Evolutionary conservation across 768 basidiomycete genomes (phyloP), one percentile per base, ranked within the genome.

Genomic region (Russula sp.): DNA sequence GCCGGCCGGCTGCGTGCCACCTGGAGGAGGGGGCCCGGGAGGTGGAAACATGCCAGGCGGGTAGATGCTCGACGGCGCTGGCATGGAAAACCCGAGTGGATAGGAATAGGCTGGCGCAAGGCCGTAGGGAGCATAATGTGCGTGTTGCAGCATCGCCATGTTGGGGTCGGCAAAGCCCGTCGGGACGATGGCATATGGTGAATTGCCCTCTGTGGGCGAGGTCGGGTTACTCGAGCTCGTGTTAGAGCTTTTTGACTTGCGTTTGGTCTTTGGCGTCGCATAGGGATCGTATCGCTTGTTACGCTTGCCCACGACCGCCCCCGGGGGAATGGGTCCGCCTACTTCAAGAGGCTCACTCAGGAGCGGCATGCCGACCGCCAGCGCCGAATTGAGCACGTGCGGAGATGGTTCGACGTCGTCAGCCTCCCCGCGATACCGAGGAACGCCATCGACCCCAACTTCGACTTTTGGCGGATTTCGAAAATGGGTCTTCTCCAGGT

Each of bases 391-490:
- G 22, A 72, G 58, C 7, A 73, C 65, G 13, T 66, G 69, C 1
- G 74, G 73, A 0, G 74, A 74, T 6, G 69, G 67, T 41, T 75
- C 74, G 18, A 70, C 65, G 35, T 91, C 90, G 71, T 91, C 89
- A 29, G 88, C 87, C 69, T 91, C 90, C 48, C 90, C 90, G 47
- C 87, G 81, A 72, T 95, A 97, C 38, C 88, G 80, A 34, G 85
- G 85, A 16, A 88, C 69, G 53, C 94, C 94, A 71, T 96, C 93
- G 6, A 83, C 78, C 48, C 89, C 93, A 29, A 90, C 76, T 68
- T 95, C 92, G 51, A 94, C 87, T 73, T 90, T 84, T 36, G 93
- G 93, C 4, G 93, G 91, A 69, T 90, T 86, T 39, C 95, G 84
- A 65, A 98, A 98, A 69, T 94, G 90, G 0, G 88, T 89, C 69